Evolutionary conservation across 179 eudicot genomes (phyloP), one percentile per base, ranked within the genome.

Genomic region (Silene noctiflora): DNA sequence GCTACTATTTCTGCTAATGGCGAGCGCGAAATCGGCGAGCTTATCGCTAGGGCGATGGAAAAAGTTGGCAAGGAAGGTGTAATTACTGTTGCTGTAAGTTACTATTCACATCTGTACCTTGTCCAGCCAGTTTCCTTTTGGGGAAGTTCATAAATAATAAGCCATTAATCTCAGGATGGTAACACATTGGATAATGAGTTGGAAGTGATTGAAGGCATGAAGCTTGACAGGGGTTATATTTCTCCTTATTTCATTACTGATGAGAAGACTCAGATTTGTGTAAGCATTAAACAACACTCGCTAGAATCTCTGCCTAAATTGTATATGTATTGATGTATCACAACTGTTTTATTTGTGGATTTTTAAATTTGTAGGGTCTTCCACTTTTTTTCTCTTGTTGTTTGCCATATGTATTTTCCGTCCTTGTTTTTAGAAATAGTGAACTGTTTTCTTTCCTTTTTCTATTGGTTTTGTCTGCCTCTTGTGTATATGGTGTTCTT

Each of bases 131-230:
- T 48, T 68, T 55, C 12, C 11, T 63, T 63, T 64, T 60, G 19
- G 19, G 44, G 75, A 75, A 72, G 75, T 46, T 72, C 56, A 25
- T 63, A 33, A 65, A 67, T 68, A 63, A 55, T 12, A 60, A 35
- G 14, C 7, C 58, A 19, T 55, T 53, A 44, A 25, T 44, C 75
- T 72, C 88, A 95, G 99, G 94, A 95, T 71, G 99, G 99, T 25
- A 93, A 92, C 83, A 95, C 91, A 71, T 65, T 93, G 82, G 91
- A 89, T 61, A 87, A 93, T 77, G 95, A 93, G 79, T 78, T 95
- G 88, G 98, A 92, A 83, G 96, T 92, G 81, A 93, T 94, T 80
- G 98, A 94, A 80, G 98, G 98, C 73, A 89, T 94, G 98, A 92
- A 94, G 88, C 89, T 94, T 67, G 89, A 84, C 69, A 84, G 98